These are phyloP conservation scores for Xerocomus minutiporus DNA, from an alignment of 1,284 basidiomycete genomes.

Conservation along the genomic window DNA sequence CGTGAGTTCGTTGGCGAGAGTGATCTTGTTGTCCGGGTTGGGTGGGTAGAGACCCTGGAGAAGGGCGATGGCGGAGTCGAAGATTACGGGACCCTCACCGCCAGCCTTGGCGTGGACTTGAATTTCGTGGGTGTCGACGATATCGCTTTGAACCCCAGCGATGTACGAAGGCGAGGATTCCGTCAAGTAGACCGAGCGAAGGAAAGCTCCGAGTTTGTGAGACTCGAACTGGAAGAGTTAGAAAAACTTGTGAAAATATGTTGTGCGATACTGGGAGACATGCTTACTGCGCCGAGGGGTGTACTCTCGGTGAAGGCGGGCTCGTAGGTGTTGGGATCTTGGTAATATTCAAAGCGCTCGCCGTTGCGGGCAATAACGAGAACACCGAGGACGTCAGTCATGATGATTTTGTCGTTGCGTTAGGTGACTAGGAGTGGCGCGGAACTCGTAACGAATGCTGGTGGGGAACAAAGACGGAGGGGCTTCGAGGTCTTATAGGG, in stretches of 20 bases:
- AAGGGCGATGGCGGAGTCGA: slow-evolving; percentile 74
- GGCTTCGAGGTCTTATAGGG: slow-evolving; percentile 24
- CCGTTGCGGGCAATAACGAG: slow-evolving; percentile 82
- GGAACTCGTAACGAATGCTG: slow-evolving; percentile 13
- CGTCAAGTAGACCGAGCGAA: slow-evolving; percentile 69
- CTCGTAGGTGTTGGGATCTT: slow-evolving; percentile 68
- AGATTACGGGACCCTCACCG: slow-evolving; percentile 78
- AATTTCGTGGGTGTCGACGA: slow-evolving; percentile 68
- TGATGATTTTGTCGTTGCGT: slow-evolving; percentile 20
- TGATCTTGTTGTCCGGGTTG: slow-evolving; percentile 60
- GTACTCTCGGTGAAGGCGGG: slow-evolving; percentile 74
- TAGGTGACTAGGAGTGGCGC: slow-evolving; percentile 14
- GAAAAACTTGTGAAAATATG: slow-evolving; percentile 1
- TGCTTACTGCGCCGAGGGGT: slow-evolving; percentile 71
- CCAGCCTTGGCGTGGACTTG: slow-evolving; percentile 78
- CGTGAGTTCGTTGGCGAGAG: slow-evolving; percentile 72
- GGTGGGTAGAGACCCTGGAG: slow-evolving; percentile 81
- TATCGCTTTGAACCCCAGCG: slow-evolving; percentile 57
- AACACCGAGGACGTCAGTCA: slow-evolving; percentile 71
- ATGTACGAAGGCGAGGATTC: slow-evolving; percentile 63
- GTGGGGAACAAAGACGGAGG: slow-evolving; percentile 11
- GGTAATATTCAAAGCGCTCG: slow-evolving; percentile 68
- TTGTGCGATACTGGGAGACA: neutral
- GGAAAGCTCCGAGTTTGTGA: slow-evolving; percentile 61
- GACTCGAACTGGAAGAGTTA: slow-evolving; percentile 54